These are phyloP conservation scores for Phyllosticta citrichinensis DNA, from an alignment of 2,329 filamentous ascomycete species.

Conservation along the genomic window DNA sequence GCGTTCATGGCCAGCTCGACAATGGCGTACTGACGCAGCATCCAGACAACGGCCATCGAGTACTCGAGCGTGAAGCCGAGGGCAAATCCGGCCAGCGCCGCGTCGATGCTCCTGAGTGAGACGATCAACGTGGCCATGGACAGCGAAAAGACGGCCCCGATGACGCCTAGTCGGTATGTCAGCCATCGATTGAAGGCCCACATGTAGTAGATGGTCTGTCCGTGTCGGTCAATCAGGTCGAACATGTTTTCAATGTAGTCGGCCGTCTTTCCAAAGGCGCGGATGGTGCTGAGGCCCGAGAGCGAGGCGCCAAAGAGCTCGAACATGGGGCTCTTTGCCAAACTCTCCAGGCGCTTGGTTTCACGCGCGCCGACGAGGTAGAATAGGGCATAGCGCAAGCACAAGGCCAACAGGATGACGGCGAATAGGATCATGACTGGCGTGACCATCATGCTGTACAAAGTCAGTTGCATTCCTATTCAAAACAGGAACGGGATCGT, in stretches of 20 bases:
- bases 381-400: slow-evolving; percentile 46
- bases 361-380: slow-evolving; percentile 66
- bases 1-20: slow-evolving; percentile 68
- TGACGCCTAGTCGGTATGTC: slow-evolving; percentile 58
- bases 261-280: slow-evolving; percentile 60
- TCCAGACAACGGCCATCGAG: slow-evolving; percentile 51
- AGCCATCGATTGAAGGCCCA: slow-evolving; percentile 72
- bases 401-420: slow-evolving; percentile 46
- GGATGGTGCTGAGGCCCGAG: slow-evolving; percentile 63
- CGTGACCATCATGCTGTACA: slow-evolving; percentile 6
- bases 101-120: slow-evolving; percentile 50
- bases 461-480: neutral
- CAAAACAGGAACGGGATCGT: slow-evolving; percentile 23
- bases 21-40: slow-evolving; percentile 57
- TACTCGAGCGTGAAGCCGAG: slow-evolving; percentile 65
- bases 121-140: slow-evolving; percentile 57
- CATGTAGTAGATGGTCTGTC: slow-evolving; percentile 54
- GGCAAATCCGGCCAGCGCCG: slow-evolving; percentile 65
- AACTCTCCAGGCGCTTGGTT: slow-evolving; percentile 68
- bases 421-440: slow-evolving; percentile 9
- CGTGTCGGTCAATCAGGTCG: slow-evolving; percentile 56
- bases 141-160: slow-evolving; percentile 60
- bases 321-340: slow-evolving; percentile 67
- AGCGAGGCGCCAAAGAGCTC: slow-evolving; percentile 69
- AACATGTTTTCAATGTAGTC: slow-evolving; percentile 57